A percentile compares a stretch with the other conserved stretches of the same genome.
Evolutionary conservation across 805 yeast genomes (phyloP).

Genomic region (Starmerella powellii): DNA sequence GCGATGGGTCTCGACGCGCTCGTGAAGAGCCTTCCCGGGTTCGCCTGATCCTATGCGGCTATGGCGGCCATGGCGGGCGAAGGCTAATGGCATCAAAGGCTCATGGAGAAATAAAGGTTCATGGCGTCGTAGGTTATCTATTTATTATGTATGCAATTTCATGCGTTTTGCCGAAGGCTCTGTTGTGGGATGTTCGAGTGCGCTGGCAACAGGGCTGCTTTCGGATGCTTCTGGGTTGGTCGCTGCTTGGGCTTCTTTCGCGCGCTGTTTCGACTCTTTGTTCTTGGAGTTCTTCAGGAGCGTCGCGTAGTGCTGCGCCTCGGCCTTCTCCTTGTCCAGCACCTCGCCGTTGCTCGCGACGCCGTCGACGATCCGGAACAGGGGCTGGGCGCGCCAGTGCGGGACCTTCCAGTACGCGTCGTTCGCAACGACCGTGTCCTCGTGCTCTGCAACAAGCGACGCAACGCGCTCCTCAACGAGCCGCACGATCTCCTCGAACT

Average conservation of each 20-base stretch:
- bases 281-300: not conserved
- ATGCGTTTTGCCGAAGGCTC: not conserved
- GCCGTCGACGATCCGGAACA: slow-evolving; percentile 82
- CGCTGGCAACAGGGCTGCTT: too few species aligned
- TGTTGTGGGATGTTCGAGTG: too few species aligned
- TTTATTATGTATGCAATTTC: not conserved
- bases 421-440: slow-evolving; percentile 33
- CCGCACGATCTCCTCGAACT: slow-evolving; percentile 45
- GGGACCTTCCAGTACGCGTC: slow-evolving; percentile 73
- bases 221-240: too few species aligned
- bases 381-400: slow-evolving; percentile 94
- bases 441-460: slow-evolving; percentile 35
- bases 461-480: slow-evolving; percentile 59
- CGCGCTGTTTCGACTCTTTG: too few species aligned
- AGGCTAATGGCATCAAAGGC: too few species aligned
- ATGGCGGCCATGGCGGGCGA: too few species aligned
- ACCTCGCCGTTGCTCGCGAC: slow-evolving; percentile 31
- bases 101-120: not conserved
- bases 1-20: slow-evolving; percentile 44
- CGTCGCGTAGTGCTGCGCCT: slow-evolving; percentile 7
- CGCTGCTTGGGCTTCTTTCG: too few species aligned
- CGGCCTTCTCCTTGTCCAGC: slow-evolving; percentile 11
- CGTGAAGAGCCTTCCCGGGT: slow-evolving; percentile 28
- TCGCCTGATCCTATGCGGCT: slow-evolving; percentile 12
- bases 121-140: not conserved